A percentile compares a stretch with the other conserved stretches of the same genome.
Evolutionary conservation across 495 filamentous ascomycete species (phyloP).

Genomic region (Aspergillus kassunensis): DNA sequence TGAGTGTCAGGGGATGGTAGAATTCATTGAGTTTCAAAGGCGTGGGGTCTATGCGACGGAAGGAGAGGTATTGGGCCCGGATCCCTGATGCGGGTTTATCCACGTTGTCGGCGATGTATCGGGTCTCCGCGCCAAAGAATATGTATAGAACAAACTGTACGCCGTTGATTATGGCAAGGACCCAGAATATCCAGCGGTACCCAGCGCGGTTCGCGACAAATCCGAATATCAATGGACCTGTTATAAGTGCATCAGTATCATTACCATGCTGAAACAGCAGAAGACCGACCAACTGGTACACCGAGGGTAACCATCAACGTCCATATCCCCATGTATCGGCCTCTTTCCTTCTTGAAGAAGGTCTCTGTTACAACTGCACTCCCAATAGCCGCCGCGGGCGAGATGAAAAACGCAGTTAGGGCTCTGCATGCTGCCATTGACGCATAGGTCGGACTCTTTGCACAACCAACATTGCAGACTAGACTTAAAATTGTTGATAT

Average conservation of each 20-base stretch:
- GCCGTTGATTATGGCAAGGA: conserved; percentile 49
- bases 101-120: conserved; percentile 36
- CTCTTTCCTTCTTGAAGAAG: conserved; percentile 40
- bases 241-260: conserved; percentile 31
- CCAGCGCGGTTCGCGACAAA: conserved; percentile 42
- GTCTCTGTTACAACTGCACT: conserved; percentile 8
- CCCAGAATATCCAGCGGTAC: conserved; percentile 42
- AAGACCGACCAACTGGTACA: neutral
- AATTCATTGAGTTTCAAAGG: conserved; percentile 47
- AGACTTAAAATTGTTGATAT: conserved; percentile 42
- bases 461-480: conserved; percentile 45
- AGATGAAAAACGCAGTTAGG: conserved; percentile 36
- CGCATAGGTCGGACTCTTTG: conserved; percentile 36
- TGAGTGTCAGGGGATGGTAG: conserved; percentile 41
- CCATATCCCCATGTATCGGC: conserved; percentile 52
- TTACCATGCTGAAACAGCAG: neutral
- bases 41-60: conserved; percentile 46
- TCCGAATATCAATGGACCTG: conserved; percentile 47
- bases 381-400: conserved; percentile 38
- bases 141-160: conserved; percentile 50
- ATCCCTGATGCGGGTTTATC: conserved; percentile 19
- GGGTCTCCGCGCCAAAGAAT: conserved; percentile 55
- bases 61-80: conserved; percentile 38
- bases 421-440: conserved; percentile 43
- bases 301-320: conserved; percentile 14